Base-by-base conservation (phyloP, 2,329 filamentous ascomycete genomes). In the Fusarium domesticum region DNA sequence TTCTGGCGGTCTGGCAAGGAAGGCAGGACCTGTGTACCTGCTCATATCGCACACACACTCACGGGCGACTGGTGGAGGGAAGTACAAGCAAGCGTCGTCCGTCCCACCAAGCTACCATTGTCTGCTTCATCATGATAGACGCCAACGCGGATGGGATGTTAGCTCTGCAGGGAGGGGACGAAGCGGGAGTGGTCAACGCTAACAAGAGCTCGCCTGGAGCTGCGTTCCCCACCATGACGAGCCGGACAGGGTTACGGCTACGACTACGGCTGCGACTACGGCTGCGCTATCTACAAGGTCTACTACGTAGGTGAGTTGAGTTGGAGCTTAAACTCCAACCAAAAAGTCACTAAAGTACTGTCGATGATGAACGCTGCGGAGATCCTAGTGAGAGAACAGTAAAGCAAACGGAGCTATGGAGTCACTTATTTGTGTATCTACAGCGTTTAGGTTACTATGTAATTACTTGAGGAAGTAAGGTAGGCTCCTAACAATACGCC, bases 1-100 rank as follows among this genome's bases (percentile, higher is more conserved):
- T 17, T 55, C 43, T 45, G 43, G 53, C 53, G 49, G 53, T 56
- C 50, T 51, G 39, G 39, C 49, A 56, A 36, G 47, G 50, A 40
- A 42, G 8, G 31, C 31, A 33, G 10, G 31, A 34, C 47, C 43
- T 41, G 42, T 28, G 23, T 28, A 28, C 23, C 23, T 28, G 23
- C 23, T 12, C 10, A 23, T 28, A 35, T 25, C 33, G 31, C 35
- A 39, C 35, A 34, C 28, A 25, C 34, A 30, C 35, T 33, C 35
- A 28, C 43, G 34, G 6, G 14, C 40, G 23, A 33, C n/a, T 33
- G 31, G 15, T 7, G n/a, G 11, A 17, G 31, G 16, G 40, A 49
- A 52, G 7, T 30, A 18, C 35, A 23, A 37, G 37, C 12, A 28
- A 28, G 23, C 14, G 23, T 18, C 33, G n/a, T 18, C 39, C 11